Evolutionary conservation across 1,139 yeast species (phyloP).

Genomic region (Lodderomyces elongisporus): DNA sequence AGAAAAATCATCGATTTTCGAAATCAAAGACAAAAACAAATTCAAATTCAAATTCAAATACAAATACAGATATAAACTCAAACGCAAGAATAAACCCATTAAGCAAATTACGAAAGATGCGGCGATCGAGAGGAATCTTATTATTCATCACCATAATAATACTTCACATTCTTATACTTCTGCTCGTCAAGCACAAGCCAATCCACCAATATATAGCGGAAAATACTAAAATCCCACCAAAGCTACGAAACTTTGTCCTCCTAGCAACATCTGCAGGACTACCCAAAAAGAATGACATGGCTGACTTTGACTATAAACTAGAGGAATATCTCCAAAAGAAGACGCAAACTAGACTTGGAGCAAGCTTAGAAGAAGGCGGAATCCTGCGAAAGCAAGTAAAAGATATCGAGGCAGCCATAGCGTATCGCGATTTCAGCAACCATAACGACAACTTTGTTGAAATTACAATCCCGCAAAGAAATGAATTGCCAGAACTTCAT

Average conservation of each 20-base stretch:
- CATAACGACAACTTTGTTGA: too few species aligned
- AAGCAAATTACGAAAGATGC: too few species aligned
- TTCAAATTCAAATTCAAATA: too few species aligned
- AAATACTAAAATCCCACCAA: background rate
- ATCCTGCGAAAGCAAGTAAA: background rate
- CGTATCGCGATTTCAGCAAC: background rate
- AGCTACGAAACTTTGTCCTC: background rate
- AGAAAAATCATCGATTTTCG: too few species aligned
- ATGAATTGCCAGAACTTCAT: conserved; percentile 14
- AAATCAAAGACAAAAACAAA: too few species aligned
- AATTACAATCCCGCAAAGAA: conserved; percentile 4
- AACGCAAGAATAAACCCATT: too few species aligned
- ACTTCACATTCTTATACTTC: conserved; percentile 17
- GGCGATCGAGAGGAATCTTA: conserved; percentile 18
- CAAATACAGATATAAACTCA: too few species aligned
- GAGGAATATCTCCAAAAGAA: too few species aligned
- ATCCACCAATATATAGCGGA: conserved; percentile 4
- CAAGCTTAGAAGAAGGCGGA: background rate
- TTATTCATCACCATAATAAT: conserved; percentile 14
- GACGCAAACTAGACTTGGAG: too few species aligned
- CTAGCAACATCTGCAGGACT: background rate
- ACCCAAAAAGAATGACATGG: background rate
- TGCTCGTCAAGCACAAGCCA: conserved; percentile 8
- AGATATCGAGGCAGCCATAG: background rate
- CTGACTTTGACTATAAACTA: too few species aligned